Evolutionary conservation across 768 basidiomycete species (phyloP), one percentile per base, ranked within the genome.

Genomic region (Leccinum subgranulosum): DNA sequence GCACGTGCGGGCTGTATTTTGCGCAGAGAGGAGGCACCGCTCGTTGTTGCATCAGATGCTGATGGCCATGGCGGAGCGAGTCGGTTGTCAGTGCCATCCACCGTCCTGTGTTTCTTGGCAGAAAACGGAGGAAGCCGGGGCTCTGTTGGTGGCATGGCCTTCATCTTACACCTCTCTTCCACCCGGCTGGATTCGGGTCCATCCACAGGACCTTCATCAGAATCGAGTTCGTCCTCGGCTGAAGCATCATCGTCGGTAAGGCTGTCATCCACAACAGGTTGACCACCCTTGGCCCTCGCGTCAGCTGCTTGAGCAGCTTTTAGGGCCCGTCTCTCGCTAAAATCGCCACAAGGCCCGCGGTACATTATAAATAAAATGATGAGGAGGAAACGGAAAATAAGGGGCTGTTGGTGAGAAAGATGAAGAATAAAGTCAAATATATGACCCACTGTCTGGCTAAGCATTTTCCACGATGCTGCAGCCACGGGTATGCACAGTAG

Each of bases 401-500:
- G 39, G 43, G 28, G 36, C 14, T 58, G 31, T 21, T 11, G 15
- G 54, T 71, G 55, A 63, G 62, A 53, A 39, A 56, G 19, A 36
- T 8, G 28, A 19, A 12, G 41, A 8, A 31, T 11, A 21, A 25
- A 3, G 7, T 50, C 49, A 14, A 25, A 53, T 23, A 29, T 49
- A 51, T 33, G 43, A 83, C 84, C 67, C 69, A 90, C 88, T 84
- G 79, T 65, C 87, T 73, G n/a, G 83, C 81, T 47, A 88, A 68
- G 74, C 90, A 91, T 70, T 90, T 92, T 25, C 78, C 81, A 19
- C 87, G 81, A 70, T 92, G 90, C 73, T 88, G 87, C 57, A 84
- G 68, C 90, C 89, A 92, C 39, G 90, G 89, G 67, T 90, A 89
- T 53, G 89, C 86, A 62, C 89, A 92, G 68, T 86, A 92, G 10